Evolutionary conservation across 768 basidiomycete species (phyloP).

Genomic region (Naganishia onofrii): DNA sequence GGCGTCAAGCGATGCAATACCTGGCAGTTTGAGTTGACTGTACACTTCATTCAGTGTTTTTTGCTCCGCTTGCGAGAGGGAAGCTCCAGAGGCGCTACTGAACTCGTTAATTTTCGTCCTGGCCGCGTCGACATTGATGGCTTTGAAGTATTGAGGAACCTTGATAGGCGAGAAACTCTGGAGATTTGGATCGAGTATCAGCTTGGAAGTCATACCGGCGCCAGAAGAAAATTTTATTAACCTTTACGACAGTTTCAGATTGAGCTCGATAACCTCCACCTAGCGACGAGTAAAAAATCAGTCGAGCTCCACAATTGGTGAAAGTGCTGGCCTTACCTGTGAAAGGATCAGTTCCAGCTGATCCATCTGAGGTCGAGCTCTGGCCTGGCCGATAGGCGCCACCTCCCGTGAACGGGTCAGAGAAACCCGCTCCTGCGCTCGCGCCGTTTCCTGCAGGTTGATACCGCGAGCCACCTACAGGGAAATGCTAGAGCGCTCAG

Average conservation of each 20-base stretch:
- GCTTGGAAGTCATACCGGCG: neutral
- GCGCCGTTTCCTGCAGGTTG: conserved; percentile 11
- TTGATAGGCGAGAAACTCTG: conserved; percentile 44
- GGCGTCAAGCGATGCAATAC: neutral
- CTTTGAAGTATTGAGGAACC: conserved; percentile 73
- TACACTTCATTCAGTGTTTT: conserved; percentile 10
- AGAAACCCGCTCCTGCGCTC: conserved; percentile 61
- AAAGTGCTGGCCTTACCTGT: neutral
- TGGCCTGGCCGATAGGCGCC: conserved; percentile 54
- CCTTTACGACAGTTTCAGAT: neutral
- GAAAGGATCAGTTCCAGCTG: conserved; percentile 49
- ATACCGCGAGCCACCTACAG: conserved; percentile 20
- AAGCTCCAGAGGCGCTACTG: conserved; percentile 64
- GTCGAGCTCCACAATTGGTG: neutral
- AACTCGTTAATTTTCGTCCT: conserved; percentile 71
- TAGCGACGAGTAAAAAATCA: neutral
- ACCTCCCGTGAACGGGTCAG: conserved; percentile 54
- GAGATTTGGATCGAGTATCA: neutral
- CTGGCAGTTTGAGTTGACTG: conserved; percentile 22
- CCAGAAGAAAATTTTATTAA: neutral
- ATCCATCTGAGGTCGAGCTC: neutral
- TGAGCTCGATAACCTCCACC: conserved; percentile 6
- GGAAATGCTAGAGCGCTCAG: neutral
- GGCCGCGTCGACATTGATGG: conserved; percentile 62
- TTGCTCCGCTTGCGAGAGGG: conserved; percentile 10